A percentile compares a stretch with the other conserved stretches of the same genome.
Evolutionary conservation across 352 stramenopile genomes (phyloP).

Genomic region (Thraustochytrium striatum): DNA sequence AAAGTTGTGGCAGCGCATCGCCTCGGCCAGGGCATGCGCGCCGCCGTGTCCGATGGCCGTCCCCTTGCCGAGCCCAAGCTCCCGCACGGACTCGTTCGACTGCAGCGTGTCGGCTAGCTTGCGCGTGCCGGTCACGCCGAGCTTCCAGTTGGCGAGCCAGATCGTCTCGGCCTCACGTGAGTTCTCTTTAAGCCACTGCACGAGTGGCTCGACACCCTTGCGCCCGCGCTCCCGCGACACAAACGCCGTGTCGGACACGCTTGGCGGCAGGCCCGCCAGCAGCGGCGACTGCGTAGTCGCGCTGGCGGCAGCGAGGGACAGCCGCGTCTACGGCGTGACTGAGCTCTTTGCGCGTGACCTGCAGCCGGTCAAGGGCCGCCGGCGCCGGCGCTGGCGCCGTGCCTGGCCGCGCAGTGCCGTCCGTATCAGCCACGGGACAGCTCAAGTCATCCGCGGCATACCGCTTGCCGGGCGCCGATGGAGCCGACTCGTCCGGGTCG

Average conservation of each 20-base stretch:
- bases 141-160: not conserved
- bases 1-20: conserved; percentile 41
- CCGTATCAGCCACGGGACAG: too few relatives aligned
- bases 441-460: too few relatives aligned
- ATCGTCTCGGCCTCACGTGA: conserved; percentile 10
- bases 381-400: too few relatives aligned
- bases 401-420: too few relatives aligned
- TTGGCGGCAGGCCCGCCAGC: too few relatives aligned
- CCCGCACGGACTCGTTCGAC: conserved; percentile 9
- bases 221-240: not conserved
- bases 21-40: not conserved
- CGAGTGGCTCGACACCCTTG: not conserved
- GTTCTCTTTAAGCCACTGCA: not conserved
- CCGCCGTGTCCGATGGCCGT: not conserved
- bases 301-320: too few relatives aligned
- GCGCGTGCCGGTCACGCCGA: not conserved
- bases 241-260: not conserved
- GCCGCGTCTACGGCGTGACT: too few relatives aligned
- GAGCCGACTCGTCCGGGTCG: too few relatives aligned
- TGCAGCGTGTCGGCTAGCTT: not conserved
- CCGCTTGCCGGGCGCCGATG: too few relatives aligned
- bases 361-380: too few relatives aligned
- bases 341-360: too few relatives aligned
- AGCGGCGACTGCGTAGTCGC: too few relatives aligned
- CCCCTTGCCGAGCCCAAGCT: conserved; percentile 6